Conservation (phyloP, 2,329 filamentous ascomycete species). For the Penicillium sp. region DNA sequence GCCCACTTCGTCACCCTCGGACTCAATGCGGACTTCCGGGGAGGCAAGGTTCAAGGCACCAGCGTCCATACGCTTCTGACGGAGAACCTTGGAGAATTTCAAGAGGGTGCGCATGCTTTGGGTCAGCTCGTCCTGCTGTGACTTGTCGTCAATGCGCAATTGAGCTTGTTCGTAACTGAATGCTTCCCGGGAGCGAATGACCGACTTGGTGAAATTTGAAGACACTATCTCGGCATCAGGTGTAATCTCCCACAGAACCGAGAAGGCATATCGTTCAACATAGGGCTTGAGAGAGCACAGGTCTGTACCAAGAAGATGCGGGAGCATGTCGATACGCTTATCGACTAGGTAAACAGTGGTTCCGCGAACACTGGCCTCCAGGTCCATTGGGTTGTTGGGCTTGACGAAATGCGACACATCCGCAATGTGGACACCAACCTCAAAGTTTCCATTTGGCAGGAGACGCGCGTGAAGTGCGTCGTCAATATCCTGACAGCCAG, state of each 20-base stretch:
- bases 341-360: conserved; percentile 97
- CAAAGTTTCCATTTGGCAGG: conserved; percentile 87
- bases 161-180: conserved; percentile 98
- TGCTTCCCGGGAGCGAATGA: conserved; percentile 92
- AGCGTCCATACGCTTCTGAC: conserved; percentile 93
- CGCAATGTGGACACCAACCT: conserved; percentile 97
- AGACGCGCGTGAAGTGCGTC: conserved; percentile 86
- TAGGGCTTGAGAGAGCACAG: conserved; percentile 96
- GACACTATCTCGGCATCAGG: conserved; percentile 79
- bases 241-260: conserved; percentile 84
- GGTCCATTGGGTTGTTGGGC: conserved; percentile 95
- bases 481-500: conserved; percentile 96
- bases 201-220: conserved; percentile 91
- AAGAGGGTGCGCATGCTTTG: conserved; percentile 83
- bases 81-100: conserved; percentile 85
- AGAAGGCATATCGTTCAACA: conserved; percentile 90
- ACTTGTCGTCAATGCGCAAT: conserved; percentile 83
- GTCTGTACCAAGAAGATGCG: conserved; percentile 91
- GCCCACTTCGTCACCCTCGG: conserved; percentile 91
- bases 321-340: conserved; percentile 99
- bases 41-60: conserved; percentile 93
- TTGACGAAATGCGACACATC: conserved; percentile 99
- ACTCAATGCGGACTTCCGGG: conserved; percentile 95
- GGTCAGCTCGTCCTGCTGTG: conserved; percentile 85
- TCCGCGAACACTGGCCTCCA: conserved; percentile 87